phyloP scores from a whole-genome alignment of 2,329 filamentous ascomycete genomes.

The Aspergillus cejpii region DNA sequence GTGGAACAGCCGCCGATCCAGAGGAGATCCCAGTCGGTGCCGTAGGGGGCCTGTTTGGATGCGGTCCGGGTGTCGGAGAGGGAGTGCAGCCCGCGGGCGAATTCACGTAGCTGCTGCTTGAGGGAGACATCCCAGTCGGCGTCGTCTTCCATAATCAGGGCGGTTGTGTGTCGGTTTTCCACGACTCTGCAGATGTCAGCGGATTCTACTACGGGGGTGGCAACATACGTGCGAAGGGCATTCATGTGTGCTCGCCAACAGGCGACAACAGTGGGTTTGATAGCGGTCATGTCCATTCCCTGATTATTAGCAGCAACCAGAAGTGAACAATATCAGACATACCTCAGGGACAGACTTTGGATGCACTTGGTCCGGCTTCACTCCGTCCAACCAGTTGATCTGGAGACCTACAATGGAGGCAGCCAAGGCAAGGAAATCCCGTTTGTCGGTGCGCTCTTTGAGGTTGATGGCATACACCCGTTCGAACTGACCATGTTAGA shows the following conservation, averaged over 20 bases:
- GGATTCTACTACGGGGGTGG: not conserved
- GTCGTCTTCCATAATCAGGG: slow-evolving; percentile 53
- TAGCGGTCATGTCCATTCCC: slow-evolving; percentile 10
- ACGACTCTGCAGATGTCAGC: slow-evolving; percentile 33
- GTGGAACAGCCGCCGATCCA: not conserved
- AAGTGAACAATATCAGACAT: not conserved
- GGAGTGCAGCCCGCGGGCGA: slow-evolving; percentile 27
- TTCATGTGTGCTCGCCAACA: slow-evolving; percentile 41
- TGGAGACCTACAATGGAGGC: slow-evolving; percentile 40
- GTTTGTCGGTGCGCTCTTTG: slow-evolving; percentile 45
- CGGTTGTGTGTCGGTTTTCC: slow-evolving; percentile 42
- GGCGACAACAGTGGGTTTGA: slow-evolving; percentile 33
- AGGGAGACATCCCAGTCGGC: slow-evolving; percentile 53
- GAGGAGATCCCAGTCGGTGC: not conserved
- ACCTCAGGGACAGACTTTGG: slow-evolving; percentile 41
- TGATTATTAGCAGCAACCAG: slow-evolving; percentile 7
- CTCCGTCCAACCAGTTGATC: slow-evolving; percentile 42
- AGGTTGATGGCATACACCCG: slow-evolving; percentile 45
- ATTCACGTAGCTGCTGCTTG: slow-evolving; percentile 43
- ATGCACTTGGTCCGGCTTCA: slow-evolving; percentile 36
- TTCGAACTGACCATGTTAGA: slow-evolving; percentile 31
- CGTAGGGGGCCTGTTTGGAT: slow-evolving; percentile 25
- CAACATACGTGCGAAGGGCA: slow-evolving; percentile 26
- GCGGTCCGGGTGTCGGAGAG: slow-evolving; percentile 25
- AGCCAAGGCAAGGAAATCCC: slow-evolving; percentile 44